Percentiles rank a stretch among this genome's conserved stretches.
Evolutionary conservation across 441 rosid genomes (phyloP).

Genomic region (Erodium trifolium): DNA sequence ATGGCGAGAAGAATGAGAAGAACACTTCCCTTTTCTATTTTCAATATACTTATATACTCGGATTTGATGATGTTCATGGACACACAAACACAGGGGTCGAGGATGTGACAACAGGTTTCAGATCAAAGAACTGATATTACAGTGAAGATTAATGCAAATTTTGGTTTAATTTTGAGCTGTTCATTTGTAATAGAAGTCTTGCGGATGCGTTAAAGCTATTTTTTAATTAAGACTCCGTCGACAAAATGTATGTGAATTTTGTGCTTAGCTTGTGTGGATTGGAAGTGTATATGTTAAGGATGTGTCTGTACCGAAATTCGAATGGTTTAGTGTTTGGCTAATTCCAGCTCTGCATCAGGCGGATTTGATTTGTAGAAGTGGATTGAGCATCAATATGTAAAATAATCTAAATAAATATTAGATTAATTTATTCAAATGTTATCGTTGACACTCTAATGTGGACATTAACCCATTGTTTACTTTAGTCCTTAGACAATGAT

Average conservation of each 20-base stretch:
- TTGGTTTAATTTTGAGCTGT: slow-evolving; percentile 6
- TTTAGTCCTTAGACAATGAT: too few relatives aligned
- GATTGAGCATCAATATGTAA: background rate
- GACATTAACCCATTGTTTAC: too few relatives aligned
- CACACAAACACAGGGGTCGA: too few relatives aligned
- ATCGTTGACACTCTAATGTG: too few relatives aligned
- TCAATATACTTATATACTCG: too few relatives aligned
- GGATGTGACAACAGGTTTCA: too few relatives aligned
- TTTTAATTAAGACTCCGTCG: too few relatives aligned
- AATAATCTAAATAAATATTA: background rate
- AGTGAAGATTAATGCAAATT: background rate
- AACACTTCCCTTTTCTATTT: too few relatives aligned
- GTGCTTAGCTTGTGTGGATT: background rate
- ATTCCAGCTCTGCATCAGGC: background rate
- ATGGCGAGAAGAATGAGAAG: too few relatives aligned
- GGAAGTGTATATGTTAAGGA: background rate
- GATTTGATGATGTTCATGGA: too few relatives aligned
- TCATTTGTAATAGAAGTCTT: too few relatives aligned
- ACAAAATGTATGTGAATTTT: slow-evolving; percentile 9
- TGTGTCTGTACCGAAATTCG: background rate
- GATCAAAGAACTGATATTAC: background rate
- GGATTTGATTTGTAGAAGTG: background rate
- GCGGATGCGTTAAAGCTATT: background rate
- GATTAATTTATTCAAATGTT: too few relatives aligned
- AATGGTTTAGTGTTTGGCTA: background rate